Conservation (phyloP, 768 basidiomycete genomes). For the Lentinula boryana region DNA sequence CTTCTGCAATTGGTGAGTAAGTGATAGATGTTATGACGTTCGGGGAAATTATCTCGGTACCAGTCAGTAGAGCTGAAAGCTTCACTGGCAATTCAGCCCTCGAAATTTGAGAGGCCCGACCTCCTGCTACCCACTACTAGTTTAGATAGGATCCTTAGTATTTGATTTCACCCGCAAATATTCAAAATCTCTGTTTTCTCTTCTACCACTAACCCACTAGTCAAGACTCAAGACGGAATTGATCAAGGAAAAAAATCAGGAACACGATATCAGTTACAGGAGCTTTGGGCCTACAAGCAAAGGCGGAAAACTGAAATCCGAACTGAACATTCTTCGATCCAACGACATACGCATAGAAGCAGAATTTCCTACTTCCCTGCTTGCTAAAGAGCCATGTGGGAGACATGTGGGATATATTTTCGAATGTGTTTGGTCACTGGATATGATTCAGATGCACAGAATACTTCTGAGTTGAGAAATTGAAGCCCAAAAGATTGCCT, state of each 20-base stretch:
- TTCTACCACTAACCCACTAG: no score
- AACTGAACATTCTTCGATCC: not conserved
- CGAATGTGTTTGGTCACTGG: not conserved
- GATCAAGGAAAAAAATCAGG: not conserved
- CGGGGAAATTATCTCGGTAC: not conserved
- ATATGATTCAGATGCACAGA: not conserved
- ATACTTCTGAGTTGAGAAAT: not conserved
- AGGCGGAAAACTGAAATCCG: not conserved
- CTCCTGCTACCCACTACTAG: no score
- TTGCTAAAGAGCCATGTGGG: not conserved
- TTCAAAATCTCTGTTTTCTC: no score
- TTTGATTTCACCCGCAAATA: no score
- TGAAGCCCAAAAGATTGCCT: not conserved
- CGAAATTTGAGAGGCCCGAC: no score
- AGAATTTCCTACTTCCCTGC: not conserved
- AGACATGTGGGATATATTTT: constrained; percentile 1
- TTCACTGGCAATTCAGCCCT: no score
- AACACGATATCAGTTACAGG: not conserved
- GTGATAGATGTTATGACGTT: not conserved
- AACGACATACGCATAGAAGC: not conserved
- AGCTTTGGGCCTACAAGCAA: not conserved
- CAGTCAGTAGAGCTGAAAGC: not conserved
- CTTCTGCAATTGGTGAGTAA: no score
- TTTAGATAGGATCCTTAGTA: no score
- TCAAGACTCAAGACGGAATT: no score